phyloP scores from a whole-genome alignment of 106 monocot species.

The Amphibolis antarctica region DNA sequence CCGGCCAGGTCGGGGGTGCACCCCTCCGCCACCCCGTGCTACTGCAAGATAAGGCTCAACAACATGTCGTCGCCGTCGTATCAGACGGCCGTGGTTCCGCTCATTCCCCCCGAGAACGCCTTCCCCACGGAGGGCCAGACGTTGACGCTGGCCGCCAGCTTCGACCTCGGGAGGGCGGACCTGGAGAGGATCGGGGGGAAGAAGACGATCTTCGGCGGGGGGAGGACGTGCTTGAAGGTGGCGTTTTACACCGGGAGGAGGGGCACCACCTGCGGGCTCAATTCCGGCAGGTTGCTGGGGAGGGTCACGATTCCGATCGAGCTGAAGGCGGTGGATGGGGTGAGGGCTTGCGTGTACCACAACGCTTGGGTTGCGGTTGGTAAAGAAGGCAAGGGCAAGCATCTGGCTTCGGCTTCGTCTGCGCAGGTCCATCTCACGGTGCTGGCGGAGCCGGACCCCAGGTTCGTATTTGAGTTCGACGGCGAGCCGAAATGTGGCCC shows the following conservation, averaged over 20 bases:
- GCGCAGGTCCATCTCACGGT: constrained; percentile 18
- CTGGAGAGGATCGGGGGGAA: constrained; percentile 34
- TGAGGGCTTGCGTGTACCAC: constrained; percentile 32
- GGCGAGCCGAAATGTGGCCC: constrained; percentile 91
- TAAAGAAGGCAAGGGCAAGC: constrained; percentile 4
- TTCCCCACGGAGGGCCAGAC: constrained; percentile 9
- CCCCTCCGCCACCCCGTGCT: constrained; percentile 74
- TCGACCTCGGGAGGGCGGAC: constrained; percentile 44
- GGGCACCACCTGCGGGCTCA: constrained; percentile 67
- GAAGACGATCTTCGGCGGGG: not conserved
- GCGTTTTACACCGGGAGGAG: constrained; percentile 69
- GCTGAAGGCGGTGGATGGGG: constrained; percentile 32
- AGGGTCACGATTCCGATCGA: constrained; percentile 55
- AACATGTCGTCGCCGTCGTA: constrained; percentile 40
- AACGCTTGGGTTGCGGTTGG: constrained; percentile 24
- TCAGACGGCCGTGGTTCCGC: constrained; percentile 39
- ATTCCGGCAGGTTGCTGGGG: constrained; percentile 63
- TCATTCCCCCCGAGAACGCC: constrained; percentile 22
- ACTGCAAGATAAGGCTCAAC: constrained; percentile 59
- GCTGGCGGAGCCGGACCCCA: constrained; percentile 15
- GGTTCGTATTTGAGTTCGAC: constrained; percentile 93
- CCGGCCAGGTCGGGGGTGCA: constrained; percentile 73
- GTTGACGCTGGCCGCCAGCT: constrained; percentile 38
- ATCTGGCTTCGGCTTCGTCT: no score
- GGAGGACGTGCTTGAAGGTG: constrained; percentile 27